Percentiles rank a stretch among this genome's conserved stretches.
phyloP scores from a whole-genome alignment of 2,329 filamentous ascomycete species.

The Xylariaceae sp. region DNA sequence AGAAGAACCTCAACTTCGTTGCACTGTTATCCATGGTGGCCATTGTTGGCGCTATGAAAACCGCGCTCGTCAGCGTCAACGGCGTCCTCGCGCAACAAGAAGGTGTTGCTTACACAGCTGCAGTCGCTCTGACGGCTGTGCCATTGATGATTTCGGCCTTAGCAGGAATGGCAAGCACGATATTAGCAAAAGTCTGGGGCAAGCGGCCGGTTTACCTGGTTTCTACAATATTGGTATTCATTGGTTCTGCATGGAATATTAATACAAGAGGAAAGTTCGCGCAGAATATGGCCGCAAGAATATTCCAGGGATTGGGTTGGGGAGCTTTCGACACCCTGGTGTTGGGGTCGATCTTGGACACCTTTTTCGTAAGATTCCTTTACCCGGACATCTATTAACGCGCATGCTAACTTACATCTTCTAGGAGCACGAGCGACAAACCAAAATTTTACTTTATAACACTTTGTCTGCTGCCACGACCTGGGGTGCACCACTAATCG shows the following conservation, averaged over 20 bases:
- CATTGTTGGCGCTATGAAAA: conserved; percentile 60
- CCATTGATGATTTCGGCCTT: conserved; percentile 59
- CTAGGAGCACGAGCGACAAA: conserved; percentile 60
- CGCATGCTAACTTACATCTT: conserved; percentile 32
- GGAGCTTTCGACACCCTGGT: conserved; percentile 63
- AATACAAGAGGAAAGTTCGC: conserved; percentile 49
- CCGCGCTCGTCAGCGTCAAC: conserved; percentile 58
- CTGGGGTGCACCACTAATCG: conserved; percentile 62
- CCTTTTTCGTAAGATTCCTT: conserved; percentile 55
- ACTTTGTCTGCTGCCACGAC: conserved; percentile 53
- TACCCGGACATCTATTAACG: conserved; percentile 32
- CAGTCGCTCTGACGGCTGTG: conserved; percentile 58
- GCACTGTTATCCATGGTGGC: conserved; percentile 56
- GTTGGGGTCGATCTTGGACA: conserved; percentile 60
- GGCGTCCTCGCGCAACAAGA: conserved; percentile 51
- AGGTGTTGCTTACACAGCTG: conserved; percentile 54
- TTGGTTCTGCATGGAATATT: conserved; percentile 59
- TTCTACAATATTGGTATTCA: conserved; percentile 54
- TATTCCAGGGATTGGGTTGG: conserved; percentile 65
- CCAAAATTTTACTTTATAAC: conserved; percentile 54
- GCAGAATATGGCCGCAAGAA: conserved; percentile 58
- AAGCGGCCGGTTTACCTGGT: conserved; percentile 61
- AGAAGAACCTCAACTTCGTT: conserved; percentile 58
- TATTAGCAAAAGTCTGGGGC: conserved; percentile 55
- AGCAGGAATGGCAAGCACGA: conserved; percentile 51